Percentiles rank a stretch among this genome's conserved stretches.
phyloP scores from a whole-genome alignment of 2,329 filamentous ascomycete species.

The Chrysoporthe cubensis region DNA sequence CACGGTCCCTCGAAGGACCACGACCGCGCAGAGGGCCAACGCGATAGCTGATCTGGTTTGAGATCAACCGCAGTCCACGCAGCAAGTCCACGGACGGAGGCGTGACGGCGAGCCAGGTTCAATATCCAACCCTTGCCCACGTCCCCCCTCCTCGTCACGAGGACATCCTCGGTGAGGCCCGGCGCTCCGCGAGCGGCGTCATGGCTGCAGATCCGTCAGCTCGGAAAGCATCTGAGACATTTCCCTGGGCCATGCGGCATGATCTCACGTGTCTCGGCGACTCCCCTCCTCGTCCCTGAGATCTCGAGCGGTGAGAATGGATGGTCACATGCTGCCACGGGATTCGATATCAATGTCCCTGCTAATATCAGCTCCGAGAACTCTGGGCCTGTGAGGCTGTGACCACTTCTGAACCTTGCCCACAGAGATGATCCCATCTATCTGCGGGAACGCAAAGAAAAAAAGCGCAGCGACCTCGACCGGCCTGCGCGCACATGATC shows the following conservation, averaged over 20 bases:
- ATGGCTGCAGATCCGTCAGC: constrained; percentile 15
- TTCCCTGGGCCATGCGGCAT: not conserved
- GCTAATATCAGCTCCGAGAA: not conserved
- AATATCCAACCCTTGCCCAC: not conserved
- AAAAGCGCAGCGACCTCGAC: not conserved
- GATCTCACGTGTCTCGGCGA: not conserved
- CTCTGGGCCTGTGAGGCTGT: constrained; percentile 2
- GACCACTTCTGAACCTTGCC: not conserved
- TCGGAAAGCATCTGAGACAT: constrained; percentile 19
- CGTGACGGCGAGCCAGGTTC: not conserved
- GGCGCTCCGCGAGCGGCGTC: constrained; percentile 7
- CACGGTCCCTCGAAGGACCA: not conserved
- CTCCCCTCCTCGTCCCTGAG: not conserved
- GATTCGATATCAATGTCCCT: not conserved
- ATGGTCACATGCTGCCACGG: constrained; percentile 5
- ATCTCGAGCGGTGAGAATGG: constrained; percentile 8
- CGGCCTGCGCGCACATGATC: not conserved
- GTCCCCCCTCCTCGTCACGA: constrained; percentile 9
- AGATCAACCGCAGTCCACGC: no score
- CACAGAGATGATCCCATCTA: not conserved
- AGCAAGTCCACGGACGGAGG: no score
- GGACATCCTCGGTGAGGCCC: constrained; percentile 19
- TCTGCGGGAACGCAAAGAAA: not conserved
- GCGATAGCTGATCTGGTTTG: no score
- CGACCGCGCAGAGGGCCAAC: not conserved